phyloP scores from a whole-genome alignment of 139 green algal genomes.

The Chlorella sp. region DNA sequence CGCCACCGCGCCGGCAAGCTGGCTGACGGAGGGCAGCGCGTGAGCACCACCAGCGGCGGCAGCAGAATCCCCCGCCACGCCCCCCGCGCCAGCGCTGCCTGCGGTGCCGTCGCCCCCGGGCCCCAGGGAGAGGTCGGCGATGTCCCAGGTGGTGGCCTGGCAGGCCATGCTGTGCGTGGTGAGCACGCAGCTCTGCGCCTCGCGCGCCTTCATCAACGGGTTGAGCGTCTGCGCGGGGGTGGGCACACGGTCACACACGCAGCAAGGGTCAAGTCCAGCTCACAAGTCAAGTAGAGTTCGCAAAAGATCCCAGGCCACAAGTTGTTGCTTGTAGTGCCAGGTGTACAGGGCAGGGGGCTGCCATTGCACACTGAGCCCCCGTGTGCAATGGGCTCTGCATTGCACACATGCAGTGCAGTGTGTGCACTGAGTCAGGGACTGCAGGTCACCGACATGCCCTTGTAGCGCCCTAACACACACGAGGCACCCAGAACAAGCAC shows the following conservation, averaged over 20 bases:
- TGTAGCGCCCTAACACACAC: no score
- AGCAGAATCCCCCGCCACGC: not conserved
- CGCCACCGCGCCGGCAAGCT: slow-evolving; percentile 23
- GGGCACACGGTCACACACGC: slow-evolving; percentile 2
- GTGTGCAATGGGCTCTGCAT: no score
- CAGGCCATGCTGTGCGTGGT: not conserved
- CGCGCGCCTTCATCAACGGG: slow-evolving; percentile 39
- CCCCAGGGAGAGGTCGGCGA: slow-evolving; percentile 33
- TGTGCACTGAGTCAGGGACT: no score
- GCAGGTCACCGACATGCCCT: no score
- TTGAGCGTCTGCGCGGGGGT: slow-evolving; percentile 48
- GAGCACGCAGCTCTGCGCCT: slow-evolving; percentile 38
- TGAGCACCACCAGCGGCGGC: no score
- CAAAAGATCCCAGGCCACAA: no score
- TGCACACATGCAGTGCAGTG: no score
- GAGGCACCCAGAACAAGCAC: no score
- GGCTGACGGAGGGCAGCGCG: slow-evolving; percentile 28
- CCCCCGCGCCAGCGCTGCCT: not conserved
- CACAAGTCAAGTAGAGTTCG: no score
- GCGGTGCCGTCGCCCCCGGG: slow-evolving; percentile 14
- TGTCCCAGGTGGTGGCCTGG: slow-evolving; percentile 47
- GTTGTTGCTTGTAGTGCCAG: no score
- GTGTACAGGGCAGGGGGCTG: no score
- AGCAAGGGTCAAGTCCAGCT: not conserved
- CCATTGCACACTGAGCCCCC: no score